Percentiles rank a stretch among this genome's conserved stretches.
These are phyloP conservation scores for Leptographium galeiforme DNA, from an alignment of 2,329 filamentous ascomycete genomes.

Conservation along the genomic window DNA sequence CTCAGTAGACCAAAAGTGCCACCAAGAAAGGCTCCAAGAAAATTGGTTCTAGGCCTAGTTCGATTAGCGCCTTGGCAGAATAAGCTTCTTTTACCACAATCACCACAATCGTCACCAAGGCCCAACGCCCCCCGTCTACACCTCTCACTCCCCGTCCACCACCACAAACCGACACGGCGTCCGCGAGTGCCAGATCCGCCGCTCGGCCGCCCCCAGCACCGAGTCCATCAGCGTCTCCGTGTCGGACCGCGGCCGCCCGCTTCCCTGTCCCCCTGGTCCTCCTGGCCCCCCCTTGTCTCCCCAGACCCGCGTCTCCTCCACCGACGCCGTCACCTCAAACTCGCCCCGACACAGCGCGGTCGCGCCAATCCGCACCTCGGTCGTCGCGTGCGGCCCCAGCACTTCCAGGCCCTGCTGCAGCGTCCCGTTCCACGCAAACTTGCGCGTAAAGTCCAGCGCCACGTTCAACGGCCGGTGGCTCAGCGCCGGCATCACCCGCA, in stretches of 20 bases:
- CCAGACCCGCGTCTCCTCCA: conserved; percentile 63
- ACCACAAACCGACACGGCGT: conserved; percentile 42
- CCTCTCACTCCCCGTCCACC: conserved; percentile 22
- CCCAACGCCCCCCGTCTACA: no score
- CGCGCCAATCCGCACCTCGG: conserved; percentile 52
- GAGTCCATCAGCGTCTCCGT: conserved; percentile 46
- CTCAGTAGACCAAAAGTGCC: no score
- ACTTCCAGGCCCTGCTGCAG: conserved; percentile 61
- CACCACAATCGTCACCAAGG: no score
- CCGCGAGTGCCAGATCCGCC: conserved; percentile 52
- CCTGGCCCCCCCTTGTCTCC: conserved; percentile 14
- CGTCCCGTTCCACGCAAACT: conserved; percentile 73
- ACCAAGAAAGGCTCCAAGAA: no score
- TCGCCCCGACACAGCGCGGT: conserved; percentile 66
- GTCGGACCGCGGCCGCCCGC: conserved; percentile 30
- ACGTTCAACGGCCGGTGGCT: conserved; percentile 57
- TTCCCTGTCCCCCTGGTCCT: conserved; percentile 6
- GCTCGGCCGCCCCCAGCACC: conserved; percentile 43
- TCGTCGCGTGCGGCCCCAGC: conserved; percentile 43
- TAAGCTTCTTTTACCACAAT: no score
- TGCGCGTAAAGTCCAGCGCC: conserved; percentile 69
- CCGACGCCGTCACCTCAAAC: conserved; percentile 67
- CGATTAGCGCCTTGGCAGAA: no score
- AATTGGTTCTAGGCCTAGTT: no score
- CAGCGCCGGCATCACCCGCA: conserved; percentile 66